A percentile compares a stretch with the other conserved stretches of the same genome.
Conservation (phyloP, 306 rosid species). For the Ammopiptanthus mongolicus region DNA sequence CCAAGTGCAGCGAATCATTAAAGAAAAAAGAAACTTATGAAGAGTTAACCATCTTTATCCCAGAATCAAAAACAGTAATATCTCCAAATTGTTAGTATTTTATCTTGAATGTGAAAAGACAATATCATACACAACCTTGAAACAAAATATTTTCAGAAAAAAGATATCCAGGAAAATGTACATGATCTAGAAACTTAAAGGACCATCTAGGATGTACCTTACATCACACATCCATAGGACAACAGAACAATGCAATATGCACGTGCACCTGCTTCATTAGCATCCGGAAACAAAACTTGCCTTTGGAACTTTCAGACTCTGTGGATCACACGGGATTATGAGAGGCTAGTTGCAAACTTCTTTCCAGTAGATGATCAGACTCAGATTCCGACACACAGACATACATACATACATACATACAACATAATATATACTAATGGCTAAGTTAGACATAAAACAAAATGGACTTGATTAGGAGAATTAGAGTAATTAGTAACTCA, state of each 20-base stretch:
- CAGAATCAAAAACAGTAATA: background rate
- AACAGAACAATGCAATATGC: constrained; percentile 25
- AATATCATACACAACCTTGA: background rate
- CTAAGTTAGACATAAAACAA: constrained; percentile 7
- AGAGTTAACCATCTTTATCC: background rate
- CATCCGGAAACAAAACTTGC: constrained; percentile 6
- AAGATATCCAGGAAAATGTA: background rate
- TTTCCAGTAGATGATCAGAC: background rate
- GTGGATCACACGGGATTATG: background rate
- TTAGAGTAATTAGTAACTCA: background rate
- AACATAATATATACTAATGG: constrained; percentile 14
- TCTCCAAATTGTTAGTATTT: background rate
- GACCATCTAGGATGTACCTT: background rate
- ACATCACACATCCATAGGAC: constrained; percentile 6
- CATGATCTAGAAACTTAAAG: constrained; percentile 9
- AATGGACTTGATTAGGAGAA: background rate
- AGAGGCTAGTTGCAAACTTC: background rate
- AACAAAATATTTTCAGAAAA: background rate
- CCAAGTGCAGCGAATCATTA: too few relatives aligned
- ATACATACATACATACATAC: background rate
- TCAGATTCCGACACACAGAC: background rate
- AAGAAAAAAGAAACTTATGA: background rate
- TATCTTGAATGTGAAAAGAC: constrained; percentile 10
- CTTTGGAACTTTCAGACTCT: background rate
- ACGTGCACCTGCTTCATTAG: constrained; percentile 10